Evolutionary conservation across 139 green algal species (phyloP).

Genomic region (Volvox reticuliferus): DNA sequence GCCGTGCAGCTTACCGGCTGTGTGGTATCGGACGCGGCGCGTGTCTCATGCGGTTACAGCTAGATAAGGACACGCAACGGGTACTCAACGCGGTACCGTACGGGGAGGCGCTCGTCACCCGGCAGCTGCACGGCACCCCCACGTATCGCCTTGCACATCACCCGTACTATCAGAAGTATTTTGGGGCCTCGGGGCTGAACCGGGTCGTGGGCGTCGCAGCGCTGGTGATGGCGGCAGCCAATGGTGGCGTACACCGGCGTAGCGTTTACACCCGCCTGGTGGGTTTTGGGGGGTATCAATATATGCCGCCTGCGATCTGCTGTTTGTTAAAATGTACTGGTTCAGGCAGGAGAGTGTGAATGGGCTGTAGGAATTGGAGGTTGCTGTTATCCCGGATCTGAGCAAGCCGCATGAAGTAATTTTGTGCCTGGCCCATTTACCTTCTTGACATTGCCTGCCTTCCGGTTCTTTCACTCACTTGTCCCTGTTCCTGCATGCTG

Average conservation of each 20-base stretch:
- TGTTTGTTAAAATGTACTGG: no score
- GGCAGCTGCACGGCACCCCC: conserved; percentile 40
- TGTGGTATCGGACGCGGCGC: neutral
- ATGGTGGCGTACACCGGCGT: neutral
- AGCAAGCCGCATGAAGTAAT: no score
- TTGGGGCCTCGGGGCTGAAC: conserved; percentile 11
- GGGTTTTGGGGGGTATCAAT: neutral
- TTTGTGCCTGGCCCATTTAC: no score
- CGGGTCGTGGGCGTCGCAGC: conserved; percentile 1
- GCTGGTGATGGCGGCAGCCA: conserved; percentile 14
- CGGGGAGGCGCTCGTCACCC: neutral
- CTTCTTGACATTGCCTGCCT: no score
- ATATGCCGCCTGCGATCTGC: no score
- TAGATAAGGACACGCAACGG: neutral
- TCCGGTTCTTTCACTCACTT: neutral
- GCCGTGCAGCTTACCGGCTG: neutral
- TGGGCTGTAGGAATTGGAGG: no score
- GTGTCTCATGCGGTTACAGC: neutral
- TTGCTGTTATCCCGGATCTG: no score
- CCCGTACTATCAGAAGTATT: conserved; percentile 46
- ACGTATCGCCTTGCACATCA: conserved; percentile 58
- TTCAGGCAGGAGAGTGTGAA: no score
- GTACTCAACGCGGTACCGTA: neutral
- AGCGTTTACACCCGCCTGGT: conserved; percentile 31
- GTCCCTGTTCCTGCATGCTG: neutral